These are phyloP conservation scores for Penicillium sp. DNA, from an alignment of 2,329 filamentous ascomycete species.

Conservation along the genomic window DNA sequence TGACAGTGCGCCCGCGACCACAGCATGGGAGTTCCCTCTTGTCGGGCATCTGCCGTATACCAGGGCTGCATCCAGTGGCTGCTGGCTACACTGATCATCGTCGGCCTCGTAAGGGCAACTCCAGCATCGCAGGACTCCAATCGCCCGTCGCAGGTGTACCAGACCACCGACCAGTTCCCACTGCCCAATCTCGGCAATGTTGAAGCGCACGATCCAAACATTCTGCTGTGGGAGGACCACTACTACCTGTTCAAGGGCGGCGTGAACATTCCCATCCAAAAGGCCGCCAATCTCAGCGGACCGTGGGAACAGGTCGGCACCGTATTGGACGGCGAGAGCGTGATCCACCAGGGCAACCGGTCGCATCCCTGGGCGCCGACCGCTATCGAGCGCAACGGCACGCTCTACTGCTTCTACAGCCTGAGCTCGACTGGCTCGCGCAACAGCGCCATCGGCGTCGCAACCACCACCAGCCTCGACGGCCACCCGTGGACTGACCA, in stretches of 20 bases:
- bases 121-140: slow-evolving; percentile 1
- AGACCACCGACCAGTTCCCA: slow-evolving; percentile 27
- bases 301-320: slow-evolving; percentile 36
- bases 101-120: no score
- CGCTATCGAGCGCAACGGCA: slow-evolving; percentile 27
- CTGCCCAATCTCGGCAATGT: slow-evolving; percentile 31
- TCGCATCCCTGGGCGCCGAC: slow-evolving; percentile 38
- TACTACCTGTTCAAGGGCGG: slow-evolving; percentile 39
- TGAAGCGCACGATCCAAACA: slow-evolving; percentile 35
- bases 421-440: slow-evolving; percentile 29
- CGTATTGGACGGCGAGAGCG: slow-evolving; percentile 30
- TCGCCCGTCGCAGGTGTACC: slow-evolving; percentile 17
- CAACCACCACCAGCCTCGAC: slow-evolving; percentile 28
- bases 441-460: slow-evolving; percentile 39
- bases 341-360: slow-evolving; percentile 32
- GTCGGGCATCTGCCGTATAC: no score
- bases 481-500: slow-evolving; percentile 35
- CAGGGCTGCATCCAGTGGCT: no score
- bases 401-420: slow-evolving; percentile 40
- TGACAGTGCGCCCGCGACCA: no score
- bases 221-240: slow-evolving; percentile 26
- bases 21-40: no score
- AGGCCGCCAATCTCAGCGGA: slow-evolving; percentile 27
- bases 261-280: slow-evolving; percentile 26
- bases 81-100: no score